Base-by-base conservation (phyloP, 768 basidiomycete genomes). In the Boletus sp. region DNA sequence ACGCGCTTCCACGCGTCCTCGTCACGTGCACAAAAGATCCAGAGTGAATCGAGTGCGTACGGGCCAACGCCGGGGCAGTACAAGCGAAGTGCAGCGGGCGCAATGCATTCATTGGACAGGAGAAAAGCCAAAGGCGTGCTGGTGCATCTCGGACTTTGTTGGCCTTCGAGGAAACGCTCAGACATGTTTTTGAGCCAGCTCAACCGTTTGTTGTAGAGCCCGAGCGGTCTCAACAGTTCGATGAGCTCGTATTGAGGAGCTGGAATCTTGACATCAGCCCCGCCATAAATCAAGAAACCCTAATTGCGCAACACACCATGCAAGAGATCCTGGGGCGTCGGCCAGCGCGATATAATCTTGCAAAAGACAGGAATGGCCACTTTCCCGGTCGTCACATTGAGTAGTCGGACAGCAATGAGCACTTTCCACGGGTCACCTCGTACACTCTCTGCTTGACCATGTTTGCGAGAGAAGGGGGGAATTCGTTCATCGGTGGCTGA, bases 41-140 rank as follows among this genome's bases (percentile, higher is more conserved):
- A 78, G 63, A 89, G 89, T 5, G 86, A 89, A 66, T 91, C 89
- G 2, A 87, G 76, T 1, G 89, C 90, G 57, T 91, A 92, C 3
- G 76, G 73, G 0, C 90, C 88, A 1, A 84, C 76, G 0, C 88
- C 88, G 0, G 85, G 83, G 28, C 85, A 77, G 62, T 85, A 79
- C 37, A 83, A 82, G 52, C 84, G 72, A 12, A 80, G 73, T 11
- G 81, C 83, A 7, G 72, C 65, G 2, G 79, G 77, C 7, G 17
- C 24, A 1, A 29, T 12, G n/a, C 5, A 2, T 30, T 44, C 42
- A 3, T 52, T 42, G 4, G 32, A 55, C 46, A 52, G 20, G 15
- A 42, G 15, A 6, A n/a, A 35, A 8, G 10, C 14, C 36, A 52
- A 18, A 7, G 42, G 5, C 28, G n/a, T 32, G 15, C 29, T 9